phyloP scores from a whole-genome alignment of 2,329 filamentous ascomycete species.

The Hypoxylon sp. region DNA sequence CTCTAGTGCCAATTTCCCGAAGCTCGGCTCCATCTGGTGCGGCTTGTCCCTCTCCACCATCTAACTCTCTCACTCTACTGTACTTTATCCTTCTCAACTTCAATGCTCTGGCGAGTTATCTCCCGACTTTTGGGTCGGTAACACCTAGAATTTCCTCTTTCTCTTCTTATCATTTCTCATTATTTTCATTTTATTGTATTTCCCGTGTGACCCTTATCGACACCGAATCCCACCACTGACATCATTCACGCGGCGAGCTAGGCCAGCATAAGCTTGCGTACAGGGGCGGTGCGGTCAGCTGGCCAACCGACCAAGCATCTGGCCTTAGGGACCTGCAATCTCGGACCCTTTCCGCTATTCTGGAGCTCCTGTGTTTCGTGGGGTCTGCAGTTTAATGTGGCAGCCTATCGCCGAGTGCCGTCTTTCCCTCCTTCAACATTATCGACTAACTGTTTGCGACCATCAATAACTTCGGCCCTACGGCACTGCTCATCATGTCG shows the following conservation, averaged over 20 bases:
- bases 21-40: conserved; percentile 36
- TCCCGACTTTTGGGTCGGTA: conserved; percentile 26
- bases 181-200: conserved; percentile 25
- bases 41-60: conserved; percentile 17
- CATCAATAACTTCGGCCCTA: conserved; percentile 17
- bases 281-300: conserved; percentile 43
- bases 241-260: conserved; percentile 40
- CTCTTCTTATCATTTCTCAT: conserved; percentile 17
- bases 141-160: conserved; percentile 19
- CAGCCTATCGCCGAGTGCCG: conserved; percentile 32
- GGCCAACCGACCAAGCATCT: conserved; percentile 31
- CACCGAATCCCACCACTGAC: conserved; percentile 32
- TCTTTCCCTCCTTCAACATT: conserved; percentile 27
- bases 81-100: conserved; percentile 24
- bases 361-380: conserved; percentile 36
- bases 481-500: conserved; percentile 47
- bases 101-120: conserved; percentile 27
- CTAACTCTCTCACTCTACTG: conserved; percentile 23
- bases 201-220: conserved; percentile 24
- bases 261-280: conserved; percentile 25
- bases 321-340: conserved; percentile 23
- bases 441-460: conserved; percentile 12
- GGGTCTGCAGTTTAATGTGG: conserved; percentile 38
- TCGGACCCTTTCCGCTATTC: conserved; percentile 20
- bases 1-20: conserved; percentile 28